phyloP scores from a whole-genome alignment of 2,329 filamentous ascomycete genomes.

The Aspergillus hortae region DNA sequence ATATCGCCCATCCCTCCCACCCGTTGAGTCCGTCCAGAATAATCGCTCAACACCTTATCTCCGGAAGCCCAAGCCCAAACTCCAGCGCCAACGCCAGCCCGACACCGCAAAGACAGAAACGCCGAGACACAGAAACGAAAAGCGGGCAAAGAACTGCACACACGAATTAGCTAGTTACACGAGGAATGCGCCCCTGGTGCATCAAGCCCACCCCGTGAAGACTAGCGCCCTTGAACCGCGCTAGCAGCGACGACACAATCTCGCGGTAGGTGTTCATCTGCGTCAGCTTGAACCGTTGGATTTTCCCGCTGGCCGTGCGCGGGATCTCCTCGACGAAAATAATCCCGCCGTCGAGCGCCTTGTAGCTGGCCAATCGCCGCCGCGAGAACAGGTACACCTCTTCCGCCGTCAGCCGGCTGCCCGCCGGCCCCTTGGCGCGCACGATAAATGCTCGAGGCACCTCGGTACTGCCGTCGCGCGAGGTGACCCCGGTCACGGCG shows the following conservation, averaged over 20 bases:
- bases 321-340: constrained; percentile 49
- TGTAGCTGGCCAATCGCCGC: constrained; percentile 46
- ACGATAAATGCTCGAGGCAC: constrained; percentile 49
- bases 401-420: constrained; percentile 29
- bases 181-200: constrained; percentile 19
- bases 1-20: too few relatives aligned
- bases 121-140: not conserved
- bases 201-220: constrained; percentile 20
- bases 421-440: constrained; percentile 19
- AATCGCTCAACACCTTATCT: not conserved
- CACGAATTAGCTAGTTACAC: constrained; percentile 11
- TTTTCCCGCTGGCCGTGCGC: constrained; percentile 50
- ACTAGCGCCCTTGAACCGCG: constrained; percentile 21
- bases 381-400: constrained; percentile 44
- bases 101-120: not conserved
- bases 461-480: constrained; percentile 30
- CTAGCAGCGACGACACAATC: constrained; percentile 30
- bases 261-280: constrained; percentile 40
- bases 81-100: too few relatives aligned
- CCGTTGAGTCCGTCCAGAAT: too few relatives aligned
- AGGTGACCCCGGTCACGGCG: constrained; percentile 44
- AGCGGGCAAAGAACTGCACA: constrained; percentile 1
- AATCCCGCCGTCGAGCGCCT: constrained; percentile 46
- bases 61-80: not conserved
- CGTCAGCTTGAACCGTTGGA: constrained; percentile 40